Percentiles rank a stretch among this genome's conserved stretches.
Conservation (phyloP, 495 filamentous ascomycete genomes). For the Penicillium daleae region DNA sequence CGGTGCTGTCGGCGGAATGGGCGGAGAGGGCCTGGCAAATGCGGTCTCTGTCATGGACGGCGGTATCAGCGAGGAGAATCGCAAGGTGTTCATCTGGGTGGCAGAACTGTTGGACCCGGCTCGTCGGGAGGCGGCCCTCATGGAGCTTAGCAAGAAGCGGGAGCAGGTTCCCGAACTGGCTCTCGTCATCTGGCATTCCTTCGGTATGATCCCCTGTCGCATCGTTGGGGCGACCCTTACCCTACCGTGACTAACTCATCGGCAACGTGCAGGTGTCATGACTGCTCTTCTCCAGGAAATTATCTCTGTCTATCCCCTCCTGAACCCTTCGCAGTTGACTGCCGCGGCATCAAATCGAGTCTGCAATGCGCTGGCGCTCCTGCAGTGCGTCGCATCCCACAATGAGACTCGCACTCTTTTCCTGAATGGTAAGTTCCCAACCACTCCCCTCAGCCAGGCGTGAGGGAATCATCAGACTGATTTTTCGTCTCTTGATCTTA, state of each 20-base stretch:
- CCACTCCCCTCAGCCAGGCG: neutral
- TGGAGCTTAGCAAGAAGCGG: conserved; percentile 98
- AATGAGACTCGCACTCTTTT: conserved; percentile 94
- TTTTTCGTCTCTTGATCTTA: neutral
- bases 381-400: conserved; percentile 97
- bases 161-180: conserved; percentile 98
- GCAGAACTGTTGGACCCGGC: conserved; percentile 87
- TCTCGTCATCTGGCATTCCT: conserved; percentile 97
- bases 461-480: conserved; percentile 14
- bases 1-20: conserved; percentile 47
- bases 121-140: conserved; percentile 84
- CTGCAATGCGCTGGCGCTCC: conserved; percentile 93
- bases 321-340: conserved; percentile 96
- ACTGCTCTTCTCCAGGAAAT: conserved; percentile 97
- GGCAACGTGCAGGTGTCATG: conserved; percentile 80
- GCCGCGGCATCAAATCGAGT: conserved; percentile 96
- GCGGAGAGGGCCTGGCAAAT: conserved; percentile 55
- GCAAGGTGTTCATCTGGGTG: conserved; percentile 89
- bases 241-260: conserved; percentile 31
- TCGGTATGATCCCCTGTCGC: conserved; percentile 66
- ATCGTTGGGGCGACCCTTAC: conserved; percentile 13
- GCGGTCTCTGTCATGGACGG: conserved; percentile 57
- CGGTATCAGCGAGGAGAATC: conserved; percentile 84
- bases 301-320: conserved; percentile 94
- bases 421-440: conserved; percentile 70